Evolutionary conservation across 345 rosid genomes (phyloP), one percentile per base, ranked within the genome.

Genomic region (Noccaea bulbosa): DNA sequence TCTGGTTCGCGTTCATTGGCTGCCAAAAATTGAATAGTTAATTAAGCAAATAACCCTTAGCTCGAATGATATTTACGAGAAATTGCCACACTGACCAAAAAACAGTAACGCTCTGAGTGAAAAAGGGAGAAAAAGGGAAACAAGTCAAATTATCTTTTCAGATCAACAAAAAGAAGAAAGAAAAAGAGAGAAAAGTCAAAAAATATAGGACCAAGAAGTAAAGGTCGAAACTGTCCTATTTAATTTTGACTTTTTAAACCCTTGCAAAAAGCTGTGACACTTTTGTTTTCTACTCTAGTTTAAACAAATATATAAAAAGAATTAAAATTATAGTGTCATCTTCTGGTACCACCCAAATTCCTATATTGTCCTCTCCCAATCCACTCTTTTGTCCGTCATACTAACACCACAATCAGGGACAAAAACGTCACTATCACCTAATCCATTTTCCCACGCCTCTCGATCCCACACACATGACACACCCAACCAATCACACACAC

Each of bases 1-100:
- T 87, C 77, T 85, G 83, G 48, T 76, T 87, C 7, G 85, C 70
- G 57, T 78, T 85, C 75, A 85, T 78, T 9, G 88, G 74, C 92
- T 87, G 84, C 47, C 52, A 57, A 10, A 51, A 40, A n/a, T n/a
- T n/a, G n/a, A n/a, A n/a, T n/a, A n/a, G n/a, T n/a, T n/a, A n/a
- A n/a, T n/a, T n/a, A n/a, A n/a, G n/a, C n/a, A n/a, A n/a, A 32
- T 20, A 62, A 46, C 39, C 60, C 67, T 65, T 27, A 17, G n/a
- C 43, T 33, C 16, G 3, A 7, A 0, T n/a, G n/a, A 2, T 54
- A 71, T 32, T 65, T 59, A 70, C 61, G 54, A 57, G 1, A 58
- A 41, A 50, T n/a, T 59, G 62, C 61, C 69, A 59, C 11, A 37
- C 67, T 70, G 66, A 64, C 63, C 64, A 62, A 44, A 51, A 51